Evolutionary conservation across 2,329 filamentous ascomycete genomes (phyloP), one percentile per base, ranked within the genome.

Genomic region (Fusarium sp.): DNA sequence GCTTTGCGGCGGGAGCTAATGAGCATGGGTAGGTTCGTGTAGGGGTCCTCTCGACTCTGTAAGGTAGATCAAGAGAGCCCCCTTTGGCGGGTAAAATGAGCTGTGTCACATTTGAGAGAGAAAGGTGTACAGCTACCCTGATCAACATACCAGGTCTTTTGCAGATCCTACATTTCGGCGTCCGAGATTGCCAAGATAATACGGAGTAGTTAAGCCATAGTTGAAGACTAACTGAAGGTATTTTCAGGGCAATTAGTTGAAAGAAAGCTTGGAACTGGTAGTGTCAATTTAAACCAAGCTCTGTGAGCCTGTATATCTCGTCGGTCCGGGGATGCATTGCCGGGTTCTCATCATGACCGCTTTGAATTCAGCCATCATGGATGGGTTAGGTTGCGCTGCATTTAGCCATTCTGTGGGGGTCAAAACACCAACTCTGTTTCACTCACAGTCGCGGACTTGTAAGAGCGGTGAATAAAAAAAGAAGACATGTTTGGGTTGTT

Each of bases 321-420:
- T 47, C 28, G 54, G 17, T 26, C 45, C 68, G 60, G 66, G 47
- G 38, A 56, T 48, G 49, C 28, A 64, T 58, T 63, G 51, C 67
- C 69, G 66, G 66, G 22, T 22, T 7, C 55, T 65, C 65, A 66
- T 70, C 69, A 68, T 70, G 67, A 52, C 44, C 63, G 26, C 33
- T 33, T 41, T 58, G 39, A 31, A 41, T 65, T 65, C 60, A 69
- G 48, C 66, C 66, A 70, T 70, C 60, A 60, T 71, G 55, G 52
- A 59, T 63, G 60, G 31, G 31, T 51, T 64, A 38, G 31, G 35
- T 51, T 64, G 33, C 52, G 39, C 44, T 70, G 68, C 49, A 70
- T 70, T 70, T 56, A 70, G 36, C 68, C 66, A 69, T 38, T 62
- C 57, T 44, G 62, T 42, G 62, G 62, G 56, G 42, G 55, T n/a